Evolutionary conservation across 225 moss, liverwort and hornwort species (phyloP).

Genomic region (Pleurozium schreberi): DNA sequence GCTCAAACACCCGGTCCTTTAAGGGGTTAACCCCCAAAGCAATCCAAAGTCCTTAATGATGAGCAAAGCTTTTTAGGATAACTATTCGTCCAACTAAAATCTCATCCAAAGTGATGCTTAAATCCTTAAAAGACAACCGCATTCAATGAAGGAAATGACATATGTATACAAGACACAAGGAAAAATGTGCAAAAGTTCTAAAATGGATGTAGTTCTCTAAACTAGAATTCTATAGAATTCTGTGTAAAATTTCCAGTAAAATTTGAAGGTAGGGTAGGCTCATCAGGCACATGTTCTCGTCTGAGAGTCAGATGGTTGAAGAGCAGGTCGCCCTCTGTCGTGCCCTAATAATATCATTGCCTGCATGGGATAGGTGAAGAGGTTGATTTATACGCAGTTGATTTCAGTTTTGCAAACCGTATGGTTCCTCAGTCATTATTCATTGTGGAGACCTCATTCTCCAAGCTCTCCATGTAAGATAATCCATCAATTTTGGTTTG

Average conservation of each 20-base stretch:
- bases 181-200: background rate
- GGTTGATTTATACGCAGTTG: background rate
- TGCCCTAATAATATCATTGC: background rate
- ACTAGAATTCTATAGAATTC: background rate
- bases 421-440: background rate
- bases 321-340: background rate
- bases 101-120: background rate
- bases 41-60: rapidly evolving
- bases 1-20: too few relatives aligned
- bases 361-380: rapidly evolving
- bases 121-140: background rate
- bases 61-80: background rate
- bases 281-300: rapidly evolving
- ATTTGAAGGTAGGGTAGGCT: too few relatives aligned
- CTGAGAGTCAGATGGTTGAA: rapidly evolving
- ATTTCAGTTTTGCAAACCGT: background rate
- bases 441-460: background rate
- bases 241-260: background rate
- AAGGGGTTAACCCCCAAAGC: background rate
- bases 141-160: too few relatives aligned
- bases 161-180: background rate
- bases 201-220: background rate
- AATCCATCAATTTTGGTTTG: background rate
- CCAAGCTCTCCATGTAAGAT: background rate
- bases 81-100: background rate